phyloP scores from a whole-genome alignment of 345 rosid genomes.

The Physaria fendleri region DNA sequence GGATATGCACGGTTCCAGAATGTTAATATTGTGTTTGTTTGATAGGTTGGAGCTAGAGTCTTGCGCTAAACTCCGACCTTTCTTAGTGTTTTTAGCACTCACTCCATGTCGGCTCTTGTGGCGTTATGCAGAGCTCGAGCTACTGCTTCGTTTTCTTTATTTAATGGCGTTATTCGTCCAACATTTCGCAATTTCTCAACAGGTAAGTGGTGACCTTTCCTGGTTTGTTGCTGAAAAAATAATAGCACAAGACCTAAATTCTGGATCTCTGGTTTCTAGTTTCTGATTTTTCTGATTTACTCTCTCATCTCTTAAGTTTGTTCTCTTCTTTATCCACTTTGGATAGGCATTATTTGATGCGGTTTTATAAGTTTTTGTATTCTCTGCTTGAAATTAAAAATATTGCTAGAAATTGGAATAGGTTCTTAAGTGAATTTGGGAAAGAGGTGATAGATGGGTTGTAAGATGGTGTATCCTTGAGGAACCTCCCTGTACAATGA shows the following conservation, averaged over 20 bases:
- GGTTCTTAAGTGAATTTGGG: background rate
- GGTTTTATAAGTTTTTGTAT: no score
- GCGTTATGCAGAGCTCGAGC: slow-evolving; percentile 31
- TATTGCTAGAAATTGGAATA: background rate
- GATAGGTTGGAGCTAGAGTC: slow-evolving; percentile 9
- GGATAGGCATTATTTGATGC: background rate
- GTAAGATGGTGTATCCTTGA: no score
- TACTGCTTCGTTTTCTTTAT: slow-evolving; percentile 16
- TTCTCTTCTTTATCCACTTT: background rate
- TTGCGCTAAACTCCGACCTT: background rate
- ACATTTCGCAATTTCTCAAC: slow-evolving; percentile 29
- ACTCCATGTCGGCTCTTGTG: slow-evolving; percentile 24
- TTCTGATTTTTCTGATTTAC: background rate
- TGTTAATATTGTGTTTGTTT: background rate
- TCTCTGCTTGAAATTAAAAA: background rate
- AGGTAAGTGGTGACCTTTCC: slow-evolving; percentile 8
- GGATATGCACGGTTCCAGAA: background rate
- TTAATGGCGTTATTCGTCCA: slow-evolving; percentile 25
- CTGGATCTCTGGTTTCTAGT: background rate
- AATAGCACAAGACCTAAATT: no score
- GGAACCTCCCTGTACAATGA: background rate
- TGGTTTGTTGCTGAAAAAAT: no score
- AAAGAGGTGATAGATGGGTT: no score
- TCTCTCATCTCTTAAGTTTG: background rate
- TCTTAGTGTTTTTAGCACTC: background rate